Percentiles rank a stretch among this genome's conserved stretches.
Conservation (phyloP, 345 rosid genomes). For the Nasturtium officinale region DNA sequence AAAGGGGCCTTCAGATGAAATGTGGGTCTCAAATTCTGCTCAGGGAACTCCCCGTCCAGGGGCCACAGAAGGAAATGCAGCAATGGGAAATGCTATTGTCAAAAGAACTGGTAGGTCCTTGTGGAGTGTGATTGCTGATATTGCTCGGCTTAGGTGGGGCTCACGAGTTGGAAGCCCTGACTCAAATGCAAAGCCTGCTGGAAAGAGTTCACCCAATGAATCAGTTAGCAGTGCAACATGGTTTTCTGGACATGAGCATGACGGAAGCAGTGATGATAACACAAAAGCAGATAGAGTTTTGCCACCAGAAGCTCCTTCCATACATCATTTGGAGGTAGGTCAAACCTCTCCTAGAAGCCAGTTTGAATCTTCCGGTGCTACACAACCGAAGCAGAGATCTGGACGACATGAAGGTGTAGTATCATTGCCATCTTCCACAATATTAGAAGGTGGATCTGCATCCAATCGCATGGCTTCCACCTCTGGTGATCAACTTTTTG, state of each 20-base stretch:
- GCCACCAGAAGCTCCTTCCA: slow-evolving; percentile 48
- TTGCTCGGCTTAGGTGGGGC: slow-evolving; percentile 71
- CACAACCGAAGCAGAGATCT: slow-evolving; percentile 40
- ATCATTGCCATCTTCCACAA: slow-evolving; percentile 41
- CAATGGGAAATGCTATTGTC: slow-evolving; percentile 46
- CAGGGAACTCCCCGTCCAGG: slow-evolving; percentile 53
- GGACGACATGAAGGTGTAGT: slow-evolving; percentile 44
- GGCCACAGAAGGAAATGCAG: slow-evolving; percentile 46
- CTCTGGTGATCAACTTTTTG: slow-evolving; percentile 45
- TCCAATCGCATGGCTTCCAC: slow-evolving; percentile 47
- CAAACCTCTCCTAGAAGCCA: slow-evolving; percentile 44
- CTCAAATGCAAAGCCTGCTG: slow-evolving; percentile 53
- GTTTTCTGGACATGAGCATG: slow-evolving; percentile 87
- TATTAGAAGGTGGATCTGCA: slow-evolving; percentile 49
- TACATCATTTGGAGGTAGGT: slow-evolving; percentile 44
- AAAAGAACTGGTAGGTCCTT: slow-evolving; percentile 72
- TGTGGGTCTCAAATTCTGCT: slow-evolving; percentile 76
- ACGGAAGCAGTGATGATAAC: slow-evolving; percentile 60
- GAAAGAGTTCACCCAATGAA: slow-evolving; percentile 64
- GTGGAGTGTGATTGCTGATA: slow-evolving; percentile 73
- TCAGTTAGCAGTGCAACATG: slow-evolving; percentile 69
- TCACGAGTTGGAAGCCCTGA: slow-evolving; percentile 61
- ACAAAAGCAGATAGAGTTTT: slow-evolving; percentile 47
- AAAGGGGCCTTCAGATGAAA: slow-evolving; percentile 83
- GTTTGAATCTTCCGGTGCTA: slow-evolving; percentile 44